Evolutionary conservation across 768 basidiomycete species (phyloP).

Genomic region (Collybia sp.): DNA sequence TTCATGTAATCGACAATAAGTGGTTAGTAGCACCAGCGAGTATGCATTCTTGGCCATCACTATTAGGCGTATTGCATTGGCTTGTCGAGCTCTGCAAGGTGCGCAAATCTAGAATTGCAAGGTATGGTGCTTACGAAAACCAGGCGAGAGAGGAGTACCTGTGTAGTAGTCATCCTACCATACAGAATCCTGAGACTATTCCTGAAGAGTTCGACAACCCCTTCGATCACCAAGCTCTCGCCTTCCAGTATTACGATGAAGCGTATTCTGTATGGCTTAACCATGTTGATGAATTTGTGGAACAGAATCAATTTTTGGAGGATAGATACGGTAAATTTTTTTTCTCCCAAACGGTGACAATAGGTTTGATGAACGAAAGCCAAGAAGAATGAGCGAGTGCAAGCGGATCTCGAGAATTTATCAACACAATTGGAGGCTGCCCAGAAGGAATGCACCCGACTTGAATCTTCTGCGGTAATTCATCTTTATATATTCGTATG

Average conservation of each 20-base stretch:
- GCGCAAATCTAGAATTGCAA: slow-evolving; percentile 12
- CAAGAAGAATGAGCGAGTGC: slow-evolving; percentile 66
- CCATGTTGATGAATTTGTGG: slow-evolving; percentile 61
- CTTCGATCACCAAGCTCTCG: slow-evolving; percentile 69
- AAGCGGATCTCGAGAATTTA: slow-evolving; percentile 58
- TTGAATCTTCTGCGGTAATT: slow-evolving; percentile 58
- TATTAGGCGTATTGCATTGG: slow-evolving; percentile 92
- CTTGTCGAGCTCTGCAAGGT: slow-evolving; percentile 84
- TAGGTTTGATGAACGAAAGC: slow-evolving; percentile 29
- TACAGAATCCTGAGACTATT: slow-evolving; percentile 55
- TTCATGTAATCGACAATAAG: slow-evolving; percentile 74
- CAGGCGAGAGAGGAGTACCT: slow-evolving; percentile 44
- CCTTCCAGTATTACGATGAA: slow-evolving; percentile 68
- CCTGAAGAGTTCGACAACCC: slow-evolving; percentile 76
- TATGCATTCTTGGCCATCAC: slow-evolving; percentile 87
- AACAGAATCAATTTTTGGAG: slow-evolving; percentile 67
- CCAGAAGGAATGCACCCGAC: slow-evolving; percentile 49
- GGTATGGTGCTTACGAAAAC: slow-evolving; percentile 21
- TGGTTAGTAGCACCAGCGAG: slow-evolving; percentile 86
- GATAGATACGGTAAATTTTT: slow-evolving; percentile 64
- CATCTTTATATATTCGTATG: neutral
- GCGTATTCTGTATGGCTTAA: slow-evolving; percentile 69
- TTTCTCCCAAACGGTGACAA: neutral
- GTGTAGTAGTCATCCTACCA: slow-evolving; percentile 59
- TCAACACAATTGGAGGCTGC: slow-evolving; percentile 39